A percentile compares a stretch with the other conserved stretches of the same genome.
Evolutionary conservation across 2,329 filamentous ascomycete genomes (phyloP).

Genomic region (Cladosporium sp.): DNA sequence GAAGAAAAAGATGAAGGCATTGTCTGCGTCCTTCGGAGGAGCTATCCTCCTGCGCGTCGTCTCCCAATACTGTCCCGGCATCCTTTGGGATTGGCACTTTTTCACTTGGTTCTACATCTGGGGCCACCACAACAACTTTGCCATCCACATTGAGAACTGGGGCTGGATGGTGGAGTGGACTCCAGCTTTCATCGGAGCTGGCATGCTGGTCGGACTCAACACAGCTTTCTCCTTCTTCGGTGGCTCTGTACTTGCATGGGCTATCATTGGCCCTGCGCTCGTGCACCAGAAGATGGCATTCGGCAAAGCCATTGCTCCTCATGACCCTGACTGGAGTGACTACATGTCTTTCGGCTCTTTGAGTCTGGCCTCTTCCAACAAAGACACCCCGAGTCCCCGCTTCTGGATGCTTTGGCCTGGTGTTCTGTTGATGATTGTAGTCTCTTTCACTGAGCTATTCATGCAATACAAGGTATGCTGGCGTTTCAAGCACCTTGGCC

Average conservation of each 20-base stretch:
- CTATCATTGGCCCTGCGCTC: conserved; percentile 54
- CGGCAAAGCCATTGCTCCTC: conserved; percentile 33
- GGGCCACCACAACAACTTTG: conserved; percentile 46
- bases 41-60: conserved; percentile 53
- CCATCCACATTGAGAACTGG: conserved; percentile 56
- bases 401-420: conserved; percentile 53
- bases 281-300: conserved; percentile 50
- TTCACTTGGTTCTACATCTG: conserved; percentile 53
- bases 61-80: conserved; percentile 56
- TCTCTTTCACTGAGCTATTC: conserved; percentile 41
- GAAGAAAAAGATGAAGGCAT: conserved; percentile 54
- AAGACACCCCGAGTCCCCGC: conserved; percentile 44
- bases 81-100: conserved; percentile 47
- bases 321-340: conserved; percentile 39
- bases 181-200: conserved; percentile 58
- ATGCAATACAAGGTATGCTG: conserved; percentile 12
- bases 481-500: no score
- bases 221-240: conserved; percentile 55
- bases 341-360: conserved; percentile 41
- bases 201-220: conserved; percentile 57
- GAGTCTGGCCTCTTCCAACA: conserved; percentile 30
- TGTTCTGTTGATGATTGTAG: conserved; percentile 48
- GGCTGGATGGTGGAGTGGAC: conserved; percentile 59
- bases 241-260: conserved; percentile 55
- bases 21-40: conserved; percentile 48